phyloP scores from a whole-genome alignment of 2,329 filamentous ascomycete genomes.

The Aspergillus unguis region DNA sequence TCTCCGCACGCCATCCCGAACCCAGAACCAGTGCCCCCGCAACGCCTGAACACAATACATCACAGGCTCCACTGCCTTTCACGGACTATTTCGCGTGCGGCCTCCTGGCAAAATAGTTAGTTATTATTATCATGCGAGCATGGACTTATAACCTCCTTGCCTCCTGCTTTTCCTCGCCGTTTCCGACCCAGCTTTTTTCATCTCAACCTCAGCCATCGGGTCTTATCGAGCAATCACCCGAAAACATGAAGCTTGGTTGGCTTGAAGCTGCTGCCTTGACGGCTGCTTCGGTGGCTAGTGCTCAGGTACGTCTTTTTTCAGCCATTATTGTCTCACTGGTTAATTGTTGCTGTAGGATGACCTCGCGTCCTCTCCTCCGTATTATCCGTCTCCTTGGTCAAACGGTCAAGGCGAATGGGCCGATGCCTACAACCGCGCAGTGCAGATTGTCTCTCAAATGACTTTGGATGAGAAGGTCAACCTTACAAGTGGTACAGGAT shows the following conservation, averaged over 20 bases:
- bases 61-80: conserved; percentile 3
- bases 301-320: conserved; percentile 26
- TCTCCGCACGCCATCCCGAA: conserved; percentile 6
- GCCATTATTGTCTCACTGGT: not conserved
- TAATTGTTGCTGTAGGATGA: conserved; percentile 17
- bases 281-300: conserved; percentile 31
- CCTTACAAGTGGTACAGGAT: conserved; percentile 83
- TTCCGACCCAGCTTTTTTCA: not conserved
- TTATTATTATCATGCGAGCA: not conserved
- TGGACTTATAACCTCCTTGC: conserved; percentile 10
- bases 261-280: conserved; percentile 31
- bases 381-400: conserved; percentile 86
- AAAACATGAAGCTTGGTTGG: conserved; percentile 37
- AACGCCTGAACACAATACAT: conserved; percentile 2
- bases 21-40: not conserved
- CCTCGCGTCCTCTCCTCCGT: conserved; percentile 55
- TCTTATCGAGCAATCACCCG: conserved; percentile 4
- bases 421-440: conserved; percentile 71
- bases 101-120: not conserved
- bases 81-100: not conserved
- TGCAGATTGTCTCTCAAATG: conserved; percentile 74
- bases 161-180: not conserved
- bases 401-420: conserved; percentile 71
- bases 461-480: conserved; percentile 91
- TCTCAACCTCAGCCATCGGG: not conserved